Evolutionary conservation across 2,329 filamentous ascomycete species (phyloP).

Genomic region (Penicillium sp.): DNA sequence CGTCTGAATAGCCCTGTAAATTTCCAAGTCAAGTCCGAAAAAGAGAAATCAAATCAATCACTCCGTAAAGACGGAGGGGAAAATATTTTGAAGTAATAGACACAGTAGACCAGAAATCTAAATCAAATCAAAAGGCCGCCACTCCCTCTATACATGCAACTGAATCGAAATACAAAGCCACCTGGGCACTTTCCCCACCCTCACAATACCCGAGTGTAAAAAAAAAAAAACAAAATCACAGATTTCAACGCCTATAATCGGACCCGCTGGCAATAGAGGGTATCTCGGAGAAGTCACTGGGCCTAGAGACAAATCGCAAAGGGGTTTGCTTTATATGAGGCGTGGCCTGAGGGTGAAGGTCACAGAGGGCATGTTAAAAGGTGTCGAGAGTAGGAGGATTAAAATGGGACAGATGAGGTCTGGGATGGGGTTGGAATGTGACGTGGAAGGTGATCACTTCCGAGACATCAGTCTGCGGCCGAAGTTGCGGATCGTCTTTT

Average conservation of each 20-base stretch:
- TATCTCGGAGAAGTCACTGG: conserved; percentile 15
- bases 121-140: conserved; percentile 6
- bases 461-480: conserved; percentile 36
- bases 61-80: not conserved
- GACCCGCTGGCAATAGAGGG: conserved; percentile 18
- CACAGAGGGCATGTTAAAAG: not conserved
- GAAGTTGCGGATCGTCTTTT: conserved; percentile 34
- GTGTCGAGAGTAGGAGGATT: not conserved
- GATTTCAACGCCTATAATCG: conserved; percentile 17
- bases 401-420: not conserved
- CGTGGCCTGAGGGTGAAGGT: conserved; percentile 5
- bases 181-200: not conserved
- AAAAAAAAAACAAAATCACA: conserved; percentile 3
- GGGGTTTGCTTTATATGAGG: conserved; percentile 9
- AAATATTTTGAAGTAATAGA: not conserved
- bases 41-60: not conserved
- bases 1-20: too few species aligned
- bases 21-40: too few species aligned
- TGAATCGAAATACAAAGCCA: conserved; percentile 9
- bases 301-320: not conserved
- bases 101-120: not conserved
- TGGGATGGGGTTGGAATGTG: not conserved
- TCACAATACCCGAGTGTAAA: not conserved
- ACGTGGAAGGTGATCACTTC: conserved; percentile 8
- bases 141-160: conserved; percentile 18